A percentile compares a stretch with the other conserved stretches of the same genome.
Evolutionary conservation across 495 filamentous ascomycete species (phyloP).

Genomic region (Hypoxylon fragiforme): DNA sequence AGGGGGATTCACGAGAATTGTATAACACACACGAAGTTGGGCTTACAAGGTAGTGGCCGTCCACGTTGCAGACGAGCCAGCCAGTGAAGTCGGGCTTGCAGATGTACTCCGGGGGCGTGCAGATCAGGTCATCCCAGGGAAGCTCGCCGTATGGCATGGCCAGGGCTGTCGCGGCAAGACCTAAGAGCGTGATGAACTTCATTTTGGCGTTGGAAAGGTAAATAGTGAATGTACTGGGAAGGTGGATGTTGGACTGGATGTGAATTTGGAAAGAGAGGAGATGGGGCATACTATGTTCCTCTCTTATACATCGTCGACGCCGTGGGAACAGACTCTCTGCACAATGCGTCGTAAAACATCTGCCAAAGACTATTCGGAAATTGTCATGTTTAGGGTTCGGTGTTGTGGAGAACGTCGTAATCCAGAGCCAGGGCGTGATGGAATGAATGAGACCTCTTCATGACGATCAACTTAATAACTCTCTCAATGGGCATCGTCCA

Average conservation of each 20-base stretch:
- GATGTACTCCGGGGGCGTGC: constrained; percentile 23
- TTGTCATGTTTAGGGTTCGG: neutral
- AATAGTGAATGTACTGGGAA: neutral
- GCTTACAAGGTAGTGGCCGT: constrained; percentile 42
- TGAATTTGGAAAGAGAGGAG: neutral
- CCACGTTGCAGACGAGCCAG: constrained; percentile 43
- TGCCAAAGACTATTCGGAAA: neutral
- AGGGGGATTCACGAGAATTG: no score
- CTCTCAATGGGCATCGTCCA: neutral
- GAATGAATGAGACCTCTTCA: neutral
- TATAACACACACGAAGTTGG: no score
- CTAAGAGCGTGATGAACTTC: constrained; percentile 15
- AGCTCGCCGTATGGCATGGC: constrained; percentile 5
- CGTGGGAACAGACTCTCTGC: neutral
- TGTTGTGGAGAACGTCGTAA: constrained; percentile 3
- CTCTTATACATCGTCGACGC: constrained; percentile 10
- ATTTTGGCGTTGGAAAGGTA: constrained; percentile 8
- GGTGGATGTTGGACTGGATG: neutral
- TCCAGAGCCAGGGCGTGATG: neutral
- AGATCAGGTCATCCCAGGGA: neutral
- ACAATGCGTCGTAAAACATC: neutral
- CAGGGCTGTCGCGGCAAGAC: constrained; percentile 13
- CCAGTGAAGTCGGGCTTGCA: constrained; percentile 35
- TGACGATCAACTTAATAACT: neutral
- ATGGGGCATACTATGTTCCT: neutral